Conservation (phyloP, 495 filamentous ascomycete species). For the Talaromyces stipitatus region DNA sequence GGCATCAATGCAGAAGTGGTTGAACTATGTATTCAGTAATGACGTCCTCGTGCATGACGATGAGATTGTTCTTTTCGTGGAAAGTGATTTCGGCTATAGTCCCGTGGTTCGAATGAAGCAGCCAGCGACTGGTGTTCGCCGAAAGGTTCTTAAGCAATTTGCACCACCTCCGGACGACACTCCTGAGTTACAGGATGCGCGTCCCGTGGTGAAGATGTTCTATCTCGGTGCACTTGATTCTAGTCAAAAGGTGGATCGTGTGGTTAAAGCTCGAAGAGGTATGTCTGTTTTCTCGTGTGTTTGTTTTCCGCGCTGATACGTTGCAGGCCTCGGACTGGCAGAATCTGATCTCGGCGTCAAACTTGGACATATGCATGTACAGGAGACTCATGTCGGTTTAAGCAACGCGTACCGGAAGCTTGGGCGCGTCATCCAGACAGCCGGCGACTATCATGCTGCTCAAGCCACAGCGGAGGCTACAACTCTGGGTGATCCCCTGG, state of each 20-base stretch:
- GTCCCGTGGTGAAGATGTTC: slow-evolving; percentile 90
- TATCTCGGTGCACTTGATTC: slow-evolving; percentile 94
- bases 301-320: neutral
- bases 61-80: slow-evolving; percentile 94
- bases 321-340: slow-evolving; percentile 74
- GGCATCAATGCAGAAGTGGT: slow-evolving; percentile 83
- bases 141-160: slow-evolving; percentile 97
- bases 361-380: slow-evolving; percentile 71
- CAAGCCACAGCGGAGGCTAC: slow-evolving; percentile 96
- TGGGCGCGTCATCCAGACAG: slow-evolving; percentile 82
- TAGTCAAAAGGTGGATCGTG: slow-evolving; percentile 87
- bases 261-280: slow-evolving; percentile 91
- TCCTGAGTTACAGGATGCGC: slow-evolving; percentile 80
- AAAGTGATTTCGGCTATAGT: slow-evolving; percentile 97
- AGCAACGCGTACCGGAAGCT: slow-evolving; percentile 89
- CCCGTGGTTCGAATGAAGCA: slow-evolving; percentile 93
- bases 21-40: slow-evolving; percentile 85
- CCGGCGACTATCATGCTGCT: slow-evolving; percentile 93
- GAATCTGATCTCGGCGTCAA: slow-evolving; percentile 93
- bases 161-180: slow-evolving; percentile 97
- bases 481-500: slow-evolving; percentile 85
- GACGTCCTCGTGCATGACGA: slow-evolving; percentile 91
- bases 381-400: slow-evolving; percentile 85
- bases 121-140: slow-evolving; percentile 88
- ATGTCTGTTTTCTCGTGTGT: slow-evolving; percentile 19